These are phyloP conservation scores for Arabis alpina DNA, from an alignment of 345 rosid genomes.

Conservation along the genomic window DNA sequence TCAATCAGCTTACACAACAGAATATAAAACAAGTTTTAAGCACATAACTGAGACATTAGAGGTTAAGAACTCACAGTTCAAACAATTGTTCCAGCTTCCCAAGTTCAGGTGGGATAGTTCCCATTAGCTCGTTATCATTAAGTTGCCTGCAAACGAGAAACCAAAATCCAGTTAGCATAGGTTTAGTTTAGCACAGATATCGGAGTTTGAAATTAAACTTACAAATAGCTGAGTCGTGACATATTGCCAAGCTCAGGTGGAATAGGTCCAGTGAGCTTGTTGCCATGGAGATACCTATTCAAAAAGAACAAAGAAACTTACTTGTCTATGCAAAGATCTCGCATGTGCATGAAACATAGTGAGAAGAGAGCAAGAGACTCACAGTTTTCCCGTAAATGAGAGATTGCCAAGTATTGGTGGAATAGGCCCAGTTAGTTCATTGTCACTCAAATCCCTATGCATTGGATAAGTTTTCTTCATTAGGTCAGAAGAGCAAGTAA, in stretches of 20 bases:
- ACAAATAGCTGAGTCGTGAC: slow-evolving; percentile 96
- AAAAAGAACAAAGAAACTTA: background rate
- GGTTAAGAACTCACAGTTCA: slow-evolving; percentile 65
- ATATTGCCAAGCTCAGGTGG: slow-evolving; percentile 98
- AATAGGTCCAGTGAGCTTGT: slow-evolving; percentile 78
- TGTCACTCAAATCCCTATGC: slow-evolving; percentile 87
- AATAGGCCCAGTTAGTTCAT: slow-evolving; percentile 75
- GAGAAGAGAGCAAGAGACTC: slow-evolving; percentile 32
- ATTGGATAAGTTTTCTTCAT: background rate
- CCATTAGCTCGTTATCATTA: slow-evolving; percentile 72
- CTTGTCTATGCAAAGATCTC: too few relatives aligned
- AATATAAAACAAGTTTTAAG: background rate
- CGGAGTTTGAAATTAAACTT: slow-evolving; percentile 31
- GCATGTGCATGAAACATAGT: background rate
- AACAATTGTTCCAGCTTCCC: slow-evolving; percentile 91
- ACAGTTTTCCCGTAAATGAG: slow-evolving; percentile 89
- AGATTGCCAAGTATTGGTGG: slow-evolving; percentile 94
- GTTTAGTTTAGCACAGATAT: background rate
- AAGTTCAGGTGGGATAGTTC: slow-evolving; percentile 87
- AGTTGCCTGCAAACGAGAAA: slow-evolving; percentile 60
- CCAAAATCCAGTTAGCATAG: background rate
- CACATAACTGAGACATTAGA: background rate
- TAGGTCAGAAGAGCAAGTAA: background rate
- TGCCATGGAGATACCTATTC: slow-evolving; percentile 87
- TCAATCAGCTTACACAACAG: background rate